These are phyloP conservation scores for Tolypocladium tundrense DNA, from an alignment of 2,329 filamentous ascomycete genomes.

Conservation along the genomic window DNA sequence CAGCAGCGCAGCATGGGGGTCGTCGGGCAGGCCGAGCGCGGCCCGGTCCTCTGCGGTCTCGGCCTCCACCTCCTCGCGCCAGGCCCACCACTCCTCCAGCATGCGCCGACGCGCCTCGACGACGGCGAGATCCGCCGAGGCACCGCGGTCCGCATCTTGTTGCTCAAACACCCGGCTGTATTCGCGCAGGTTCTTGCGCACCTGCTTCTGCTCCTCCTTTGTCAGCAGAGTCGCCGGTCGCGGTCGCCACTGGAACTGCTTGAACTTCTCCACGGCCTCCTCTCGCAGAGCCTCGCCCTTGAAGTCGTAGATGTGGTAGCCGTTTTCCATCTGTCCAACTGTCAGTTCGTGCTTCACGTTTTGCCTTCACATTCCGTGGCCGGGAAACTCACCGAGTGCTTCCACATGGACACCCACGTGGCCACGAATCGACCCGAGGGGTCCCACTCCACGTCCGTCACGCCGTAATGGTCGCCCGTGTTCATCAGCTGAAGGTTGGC, in stretches of 20 bases:
- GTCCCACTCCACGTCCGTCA: slow-evolving; percentile 98
- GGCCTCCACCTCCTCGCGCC: slow-evolving; percentile 64
- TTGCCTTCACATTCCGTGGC: neutral
- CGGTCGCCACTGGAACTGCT: slow-evolving; percentile 92
- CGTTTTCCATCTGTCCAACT: slow-evolving; percentile 80
- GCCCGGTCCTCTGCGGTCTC: slow-evolving; percentile 64
- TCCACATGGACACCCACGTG: slow-evolving; percentile 90
- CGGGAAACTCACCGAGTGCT: slow-evolving; percentile 65
- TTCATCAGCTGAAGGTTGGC: slow-evolving; percentile 95
- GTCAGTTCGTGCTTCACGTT: slow-evolving; percentile 3
- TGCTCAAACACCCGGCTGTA: slow-evolving; percentile 94
- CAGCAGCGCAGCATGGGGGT: slow-evolving; percentile 52
- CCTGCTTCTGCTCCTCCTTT: slow-evolving; percentile 95
- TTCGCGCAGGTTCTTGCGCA: slow-evolving; percentile 96
- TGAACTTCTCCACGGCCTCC: slow-evolving; percentile 91
- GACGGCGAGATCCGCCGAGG: slow-evolving; percentile 86
- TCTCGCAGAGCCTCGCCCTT: slow-evolving; percentile 81
- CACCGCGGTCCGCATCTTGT: slow-evolving; percentile 86
- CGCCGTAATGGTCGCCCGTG: slow-evolving; percentile 88
- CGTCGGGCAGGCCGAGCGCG: slow-evolving; percentile 53
- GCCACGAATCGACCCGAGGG: slow-evolving; percentile 91
- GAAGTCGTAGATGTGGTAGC: slow-evolving; percentile 97
- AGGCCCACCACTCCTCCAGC: slow-evolving; percentile 82
- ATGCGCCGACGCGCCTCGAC: slow-evolving; percentile 75
- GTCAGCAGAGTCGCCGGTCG: slow-evolving; percentile 81